A percentile compares a stretch with the other conserved stretches of the same genome.
phyloP scores from a whole-genome alignment of 78 protist species.

The slime mould (Dictyostelium discoideum) region DNA sequence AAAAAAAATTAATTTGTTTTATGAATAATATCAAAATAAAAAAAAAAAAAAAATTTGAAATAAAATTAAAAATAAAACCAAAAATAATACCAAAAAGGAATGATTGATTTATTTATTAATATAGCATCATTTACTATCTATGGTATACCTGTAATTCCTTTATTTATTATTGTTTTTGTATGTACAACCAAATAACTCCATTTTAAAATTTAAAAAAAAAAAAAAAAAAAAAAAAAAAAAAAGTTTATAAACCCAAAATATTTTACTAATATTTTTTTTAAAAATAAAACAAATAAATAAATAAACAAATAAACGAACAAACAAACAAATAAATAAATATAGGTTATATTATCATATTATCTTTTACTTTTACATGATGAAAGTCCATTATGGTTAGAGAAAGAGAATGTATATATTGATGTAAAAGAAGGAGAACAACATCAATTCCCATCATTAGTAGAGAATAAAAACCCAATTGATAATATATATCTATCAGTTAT shows the following conservation, averaged over 20 bases:
- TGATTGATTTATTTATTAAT: background rate
- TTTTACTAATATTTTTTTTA: background rate
- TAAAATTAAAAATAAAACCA: background rate
- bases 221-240: background rate
- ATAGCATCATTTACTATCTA: background rate
- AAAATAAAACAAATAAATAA: no score
- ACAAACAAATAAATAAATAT: background rate
- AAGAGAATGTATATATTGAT: slow-evolving; percentile 43
- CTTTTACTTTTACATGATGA: slow-evolving; percentile 39
- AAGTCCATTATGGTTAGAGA: slow-evolving; percentile 51
- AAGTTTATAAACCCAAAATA: background rate
- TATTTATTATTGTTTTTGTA: background rate
- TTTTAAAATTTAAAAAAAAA: no score
- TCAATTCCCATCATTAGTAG: slow-evolving; percentile 13
- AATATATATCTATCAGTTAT: slow-evolving; percentile 60
- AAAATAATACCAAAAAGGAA: background rate
- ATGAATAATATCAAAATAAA: background rate
- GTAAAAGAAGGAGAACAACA: slow-evolving; percentile 9
- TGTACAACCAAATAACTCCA: background rate
- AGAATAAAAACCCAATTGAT: background rate
- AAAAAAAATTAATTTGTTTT: no score
- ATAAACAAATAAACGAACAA: no score
- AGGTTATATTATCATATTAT: slow-evolving; percentile 26
- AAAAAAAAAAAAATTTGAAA: background rate
- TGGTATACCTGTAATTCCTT: background rate